Conservation (phyloP, 257 asterid genomes). For the Solanum rostratum region DNA sequence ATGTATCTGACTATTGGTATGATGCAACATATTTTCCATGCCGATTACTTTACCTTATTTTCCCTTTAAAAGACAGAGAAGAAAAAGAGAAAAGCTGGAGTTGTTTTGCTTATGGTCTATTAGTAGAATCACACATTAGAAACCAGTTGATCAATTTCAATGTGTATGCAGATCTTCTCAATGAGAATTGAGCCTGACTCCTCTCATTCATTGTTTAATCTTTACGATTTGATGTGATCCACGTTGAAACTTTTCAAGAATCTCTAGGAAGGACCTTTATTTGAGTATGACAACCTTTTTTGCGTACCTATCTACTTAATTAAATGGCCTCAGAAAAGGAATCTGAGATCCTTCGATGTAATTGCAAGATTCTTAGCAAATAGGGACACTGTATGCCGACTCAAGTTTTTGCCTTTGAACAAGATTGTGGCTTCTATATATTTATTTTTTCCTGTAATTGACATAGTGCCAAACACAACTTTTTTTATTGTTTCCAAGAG, state of each 20-base stretch:
- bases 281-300: background rate
- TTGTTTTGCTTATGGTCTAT: background rate
- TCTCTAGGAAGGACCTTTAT: background rate
- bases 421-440: background rate
- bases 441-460: background rate
- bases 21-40: background rate
- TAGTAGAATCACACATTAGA: background rate
- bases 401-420: background rate
- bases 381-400: background rate
- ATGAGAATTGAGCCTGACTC: background rate
- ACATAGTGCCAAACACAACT: background rate
- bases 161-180: background rate
- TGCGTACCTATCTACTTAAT: background rate
- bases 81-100: background rate
- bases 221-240: background rate
- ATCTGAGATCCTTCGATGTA: background rate
- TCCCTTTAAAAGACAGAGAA: background rate
- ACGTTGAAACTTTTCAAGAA: background rate
- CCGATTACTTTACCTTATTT: background rate
- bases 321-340: background rate
- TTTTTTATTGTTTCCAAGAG: background rate
- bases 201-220: background rate
- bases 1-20: background rate
- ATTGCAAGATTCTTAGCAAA: background rate
- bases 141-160: background rate